Percentiles rank a stretch among this genome's conserved stretches.
phyloP scores from a whole-genome alignment of 2,329 filamentous ascomycete species.

The Talaromyces atroroseus region DNA sequence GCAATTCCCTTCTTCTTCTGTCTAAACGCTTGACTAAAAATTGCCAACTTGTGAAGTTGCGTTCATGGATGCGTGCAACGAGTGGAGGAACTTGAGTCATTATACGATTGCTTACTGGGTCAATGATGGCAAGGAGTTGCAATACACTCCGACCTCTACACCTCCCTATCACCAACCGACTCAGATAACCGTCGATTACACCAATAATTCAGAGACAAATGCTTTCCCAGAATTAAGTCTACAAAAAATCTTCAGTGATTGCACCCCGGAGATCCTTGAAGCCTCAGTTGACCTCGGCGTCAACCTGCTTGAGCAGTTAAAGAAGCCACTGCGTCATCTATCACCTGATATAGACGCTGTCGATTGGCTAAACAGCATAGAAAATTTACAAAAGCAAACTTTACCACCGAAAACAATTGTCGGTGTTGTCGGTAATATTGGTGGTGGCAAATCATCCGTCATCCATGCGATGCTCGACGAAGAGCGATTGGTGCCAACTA shows the following conservation, averaged over 20 bases:
- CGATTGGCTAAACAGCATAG: conserved; percentile 4
- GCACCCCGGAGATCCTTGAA: conserved; percentile 3
- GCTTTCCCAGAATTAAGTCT: conserved; percentile 1
- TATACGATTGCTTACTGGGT: conserved; percentile 4
- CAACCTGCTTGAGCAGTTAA: conserved; percentile 3
- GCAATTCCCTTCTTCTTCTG: neutral
- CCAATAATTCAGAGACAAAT: neutral
- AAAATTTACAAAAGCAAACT: conserved; percentile 3
- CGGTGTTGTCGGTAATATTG: conserved; percentile 58
- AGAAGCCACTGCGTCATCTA: neutral
- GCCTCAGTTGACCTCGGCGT: conserved; percentile 2
- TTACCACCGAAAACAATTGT: conserved; percentile 33
- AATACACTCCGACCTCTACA: neutral
- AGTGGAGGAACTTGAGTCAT: neutral
- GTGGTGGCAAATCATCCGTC: conserved; percentile 57
- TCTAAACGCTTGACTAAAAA: neutral
- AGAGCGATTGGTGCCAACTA: conserved; percentile 52
- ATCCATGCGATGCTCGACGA: conserved; percentile 61
- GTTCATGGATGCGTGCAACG: neutral
- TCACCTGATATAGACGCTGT: conserved; percentile 6
- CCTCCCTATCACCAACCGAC: neutral
- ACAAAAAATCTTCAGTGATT: neutral
- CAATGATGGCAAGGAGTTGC: neutral
- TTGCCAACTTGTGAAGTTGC: neutral
- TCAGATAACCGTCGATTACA: neutral